Conservation (phyloP, 148 eudicot species). For the Rhododendron griersonianum region DNA sequence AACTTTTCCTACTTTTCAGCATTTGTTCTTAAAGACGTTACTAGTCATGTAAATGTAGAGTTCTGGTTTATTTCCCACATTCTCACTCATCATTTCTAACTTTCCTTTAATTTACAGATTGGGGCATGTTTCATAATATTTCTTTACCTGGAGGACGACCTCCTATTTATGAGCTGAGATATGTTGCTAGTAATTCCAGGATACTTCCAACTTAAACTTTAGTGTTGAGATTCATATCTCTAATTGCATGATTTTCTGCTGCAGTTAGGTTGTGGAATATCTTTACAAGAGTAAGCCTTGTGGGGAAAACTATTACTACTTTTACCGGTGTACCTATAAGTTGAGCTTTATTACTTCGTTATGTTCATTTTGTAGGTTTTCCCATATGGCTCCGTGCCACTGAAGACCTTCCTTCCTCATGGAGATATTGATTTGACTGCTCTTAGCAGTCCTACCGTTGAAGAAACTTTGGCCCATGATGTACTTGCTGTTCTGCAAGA, state of each 20-base stretch:
- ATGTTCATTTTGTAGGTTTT: slow-evolving; percentile 33
- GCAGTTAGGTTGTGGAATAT: not conserved
- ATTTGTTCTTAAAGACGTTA: not conserved
- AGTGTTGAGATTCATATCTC: not conserved
- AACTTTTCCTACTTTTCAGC: not conserved
- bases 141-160: not conserved
- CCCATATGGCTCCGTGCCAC: slow-evolving; percentile 66
- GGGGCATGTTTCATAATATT: not conserved
- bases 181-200: slow-evolving; percentile 1
- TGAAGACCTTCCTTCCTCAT: slow-evolving; percentile 62
- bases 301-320: not conserved
- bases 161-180: not conserved
- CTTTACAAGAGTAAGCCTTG: not conserved
- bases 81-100: not conserved
- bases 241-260: not conserved
- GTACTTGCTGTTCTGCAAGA: slow-evolving; percentile 42
- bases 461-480: slow-evolving; percentile 37
- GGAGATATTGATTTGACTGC: slow-evolving; percentile 65
- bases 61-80: not conserved
- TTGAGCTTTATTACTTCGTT: not conserved
- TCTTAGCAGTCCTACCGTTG: slow-evolving; percentile 28
- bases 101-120: not conserved
- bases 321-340: not conserved
- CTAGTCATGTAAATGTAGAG: not conserved
- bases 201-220: not conserved